These are phyloP conservation scores for Drechslerella coelobrocha DNA, from an alignment of 2,329 filamentous ascomycete genomes.

Conservation along the genomic window DNA sequence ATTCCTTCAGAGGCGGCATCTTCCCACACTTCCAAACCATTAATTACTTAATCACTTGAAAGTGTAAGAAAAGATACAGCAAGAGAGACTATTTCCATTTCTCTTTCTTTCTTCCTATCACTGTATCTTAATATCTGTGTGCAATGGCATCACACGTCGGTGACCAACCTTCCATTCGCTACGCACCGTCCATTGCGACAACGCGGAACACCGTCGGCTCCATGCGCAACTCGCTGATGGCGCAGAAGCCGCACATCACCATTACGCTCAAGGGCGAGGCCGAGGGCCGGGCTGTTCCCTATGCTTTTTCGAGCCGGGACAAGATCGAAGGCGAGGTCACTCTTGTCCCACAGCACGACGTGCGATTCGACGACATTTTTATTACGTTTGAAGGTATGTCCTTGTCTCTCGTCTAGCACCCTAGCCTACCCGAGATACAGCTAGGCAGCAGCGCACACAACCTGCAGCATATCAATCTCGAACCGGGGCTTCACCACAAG, in stretches of 20 bases:
- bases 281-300: conserved; percentile 34
- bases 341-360: conserved; percentile 63
- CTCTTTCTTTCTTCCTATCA: neutral
- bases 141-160: conserved; percentile 16
- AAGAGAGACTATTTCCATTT: neutral
- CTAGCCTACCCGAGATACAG: conserved; percentile 49
- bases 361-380: conserved; percentile 66
- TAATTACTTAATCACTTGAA: neutral
- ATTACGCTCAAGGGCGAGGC: conserved; percentile 53
- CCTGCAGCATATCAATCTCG: no score
- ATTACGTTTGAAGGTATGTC: conserved; percentile 68
- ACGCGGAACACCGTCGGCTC: conserved; percentile 32
- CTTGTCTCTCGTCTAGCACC: conserved; percentile 52
- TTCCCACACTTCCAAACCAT: neutral
- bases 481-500: no score
- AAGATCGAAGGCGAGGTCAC: conserved; percentile 64
- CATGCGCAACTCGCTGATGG: conserved; percentile 22
- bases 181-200: conserved; percentile 31
- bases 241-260: conserved; percentile 48
- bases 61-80: neutral
- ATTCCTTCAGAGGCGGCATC: conserved; percentile 21
- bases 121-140: neutral
- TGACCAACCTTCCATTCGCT: conserved; percentile 45
- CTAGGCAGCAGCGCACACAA: conserved; percentile 47
- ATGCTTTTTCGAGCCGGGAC: conserved; percentile 64